Conservation (phyloP, 768 basidiomycete genomes). For the Dentipellis fragilis region DNA sequence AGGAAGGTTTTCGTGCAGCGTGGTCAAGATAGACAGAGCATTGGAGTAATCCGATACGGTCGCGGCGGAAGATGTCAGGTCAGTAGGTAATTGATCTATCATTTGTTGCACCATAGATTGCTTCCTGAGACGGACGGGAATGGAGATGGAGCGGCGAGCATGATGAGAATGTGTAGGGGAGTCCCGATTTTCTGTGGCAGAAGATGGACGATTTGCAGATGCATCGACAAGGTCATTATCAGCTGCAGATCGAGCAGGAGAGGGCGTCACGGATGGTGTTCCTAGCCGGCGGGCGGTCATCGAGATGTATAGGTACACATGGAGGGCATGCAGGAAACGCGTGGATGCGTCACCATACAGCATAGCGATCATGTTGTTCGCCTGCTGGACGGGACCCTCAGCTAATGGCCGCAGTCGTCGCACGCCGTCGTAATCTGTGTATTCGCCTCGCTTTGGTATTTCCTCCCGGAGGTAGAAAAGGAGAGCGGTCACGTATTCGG, state of each 20-base stretch:
- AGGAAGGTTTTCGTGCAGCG: conserved; percentile 65
- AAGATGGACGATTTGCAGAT: conserved; percentile 16
- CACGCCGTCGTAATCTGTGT: conserved; percentile 33
- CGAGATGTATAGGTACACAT: conserved; percentile 74
- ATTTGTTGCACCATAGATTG: conserved; percentile 43
- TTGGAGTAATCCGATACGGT: conserved; percentile 67
- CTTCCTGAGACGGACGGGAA: conserved; percentile 45
- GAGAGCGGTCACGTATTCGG: conserved; percentile 67
- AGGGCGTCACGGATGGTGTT: conserved; percentile 29
- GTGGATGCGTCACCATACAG: conserved; percentile 53
- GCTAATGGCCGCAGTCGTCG: conserved; percentile 35
- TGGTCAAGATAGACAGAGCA: conserved; percentile 55
- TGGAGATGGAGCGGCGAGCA: conserved; percentile 37
- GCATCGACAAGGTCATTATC: conserved; percentile 10
- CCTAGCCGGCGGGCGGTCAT: conserved; percentile 57
- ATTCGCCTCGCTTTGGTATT: conserved; percentile 54
- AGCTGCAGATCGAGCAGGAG: conserved; percentile 23
- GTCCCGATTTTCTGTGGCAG: conserved; percentile 22
- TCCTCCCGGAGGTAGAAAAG: conserved; percentile 70
- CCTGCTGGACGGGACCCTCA: conserved; percentile 41
- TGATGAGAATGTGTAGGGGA: conserved; percentile 24
- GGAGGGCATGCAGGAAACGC: conserved; percentile 69
- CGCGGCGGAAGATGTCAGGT: conserved; percentile 38
- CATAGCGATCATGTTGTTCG: conserved; percentile 34
- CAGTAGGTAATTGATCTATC: conserved; percentile 36